Evolutionary conservation across 345 rosid genomes (phyloP), one percentile per base, ranked within the genome.

Genomic region (Noccaea caerulescens): DNA sequence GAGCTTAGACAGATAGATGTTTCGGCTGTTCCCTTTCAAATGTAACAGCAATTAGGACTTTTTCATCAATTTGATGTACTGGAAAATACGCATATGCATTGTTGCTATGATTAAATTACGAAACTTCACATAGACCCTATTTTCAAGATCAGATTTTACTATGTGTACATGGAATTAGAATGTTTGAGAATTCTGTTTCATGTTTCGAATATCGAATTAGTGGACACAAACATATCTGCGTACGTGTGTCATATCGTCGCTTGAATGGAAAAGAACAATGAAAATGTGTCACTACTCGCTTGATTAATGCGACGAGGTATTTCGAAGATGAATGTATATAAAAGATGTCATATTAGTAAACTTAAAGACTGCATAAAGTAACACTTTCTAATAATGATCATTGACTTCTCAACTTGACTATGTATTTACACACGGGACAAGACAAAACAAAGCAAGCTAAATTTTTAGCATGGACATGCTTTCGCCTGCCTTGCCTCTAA

Each of bases 351-450:
- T 45, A 14, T 14, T 45, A 6, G 16, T n/a, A 13, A 44, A n/a
- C 49, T 44, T 13, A 13, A 13, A 1, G 13, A 44, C 3, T n/a
- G 16, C 47, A 43, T n/a, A 46, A 16, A 46, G 25, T 46, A 46
- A 7, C 8, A 46, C 23, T 52, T 39, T 30, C 13, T 25, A 27
- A 39, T 38, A 66, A 51, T 32, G 70, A 51, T 66, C 27, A 52
- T 52, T 14, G 66, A 47, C 58, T 58, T 53, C 58, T 46, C 11
- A 69, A 37, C 32, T 23, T 37, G 39, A 27, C 39, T 41, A 60
- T 32, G 25, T 61, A 51, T 41, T 41, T 61, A 71, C 61, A 47
- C 0, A 27, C 51, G 20, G 43, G 52, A 50, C 60, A 71, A 59
- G 34, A 16, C 50, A 60, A 58, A 59, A 50, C 59, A 11, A 41